phyloP scores from a whole-genome alignment of 805 yeast genomes.

The Yarrowia alimentaria region DNA sequence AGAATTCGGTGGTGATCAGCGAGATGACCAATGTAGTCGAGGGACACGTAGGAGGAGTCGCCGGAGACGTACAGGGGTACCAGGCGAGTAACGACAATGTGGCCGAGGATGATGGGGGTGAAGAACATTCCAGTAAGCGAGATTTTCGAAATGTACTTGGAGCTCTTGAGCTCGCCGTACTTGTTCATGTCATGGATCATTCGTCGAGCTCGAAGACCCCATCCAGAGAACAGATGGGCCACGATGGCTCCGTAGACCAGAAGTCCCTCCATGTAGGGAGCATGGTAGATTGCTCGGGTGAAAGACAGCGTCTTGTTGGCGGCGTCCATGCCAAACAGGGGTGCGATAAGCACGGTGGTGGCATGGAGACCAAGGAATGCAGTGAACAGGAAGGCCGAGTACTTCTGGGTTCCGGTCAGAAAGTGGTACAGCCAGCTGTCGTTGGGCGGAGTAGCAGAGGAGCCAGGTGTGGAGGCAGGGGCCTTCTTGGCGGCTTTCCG shows the following conservation, averaged over 20 bases:
- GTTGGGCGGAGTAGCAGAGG: neutral
- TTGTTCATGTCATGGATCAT: constrained; percentile 36
- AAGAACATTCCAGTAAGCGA: constrained; percentile 60
- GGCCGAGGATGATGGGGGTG: constrained; percentile 47
- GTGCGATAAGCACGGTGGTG: constrained; percentile 53
- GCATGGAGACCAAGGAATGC: constrained; percentile 57
- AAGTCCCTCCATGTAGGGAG: constrained; percentile 48
- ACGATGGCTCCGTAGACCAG: constrained; percentile 48
- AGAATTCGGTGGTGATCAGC: constrained; percentile 37
- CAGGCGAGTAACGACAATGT: constrained; percentile 48
- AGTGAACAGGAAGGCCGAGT: constrained; percentile 56
- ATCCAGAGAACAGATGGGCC: constrained; percentile 54
- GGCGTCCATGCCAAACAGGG: constrained; percentile 46
- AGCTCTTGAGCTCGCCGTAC: constrained; percentile 34
- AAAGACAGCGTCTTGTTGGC: constrained; percentile 57
- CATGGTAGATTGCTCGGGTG: constrained; percentile 60
- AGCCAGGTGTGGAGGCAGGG: neutral
- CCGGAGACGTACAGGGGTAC: constrained; percentile 57
- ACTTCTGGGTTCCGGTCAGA: constrained; percentile 35
- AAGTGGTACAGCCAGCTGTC: constrained; percentile 14
- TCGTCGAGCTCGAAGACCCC: constrained; percentile 45
- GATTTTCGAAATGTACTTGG: constrained; percentile 49
- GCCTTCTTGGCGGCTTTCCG: neutral
- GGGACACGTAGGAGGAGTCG: constrained; percentile 55
- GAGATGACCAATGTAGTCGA: constrained; percentile 51